These are phyloP conservation scores for Carex kokanica DNA, from an alignment of 176 grass and related monocot genomes.

Conservation along the genomic window DNA sequence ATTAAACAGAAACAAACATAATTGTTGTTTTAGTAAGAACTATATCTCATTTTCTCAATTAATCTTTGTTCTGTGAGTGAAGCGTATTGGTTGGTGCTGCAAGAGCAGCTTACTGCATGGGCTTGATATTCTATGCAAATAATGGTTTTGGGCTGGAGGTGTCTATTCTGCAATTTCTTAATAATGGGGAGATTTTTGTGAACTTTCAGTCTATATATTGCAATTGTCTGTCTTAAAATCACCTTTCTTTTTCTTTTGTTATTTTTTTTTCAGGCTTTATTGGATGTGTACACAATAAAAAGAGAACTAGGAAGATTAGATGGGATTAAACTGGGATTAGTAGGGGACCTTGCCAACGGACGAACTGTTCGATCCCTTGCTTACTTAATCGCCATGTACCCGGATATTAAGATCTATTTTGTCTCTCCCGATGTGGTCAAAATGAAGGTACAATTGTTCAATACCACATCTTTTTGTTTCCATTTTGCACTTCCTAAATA, in stretches of 20 bases:
- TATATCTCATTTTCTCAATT: not conserved
- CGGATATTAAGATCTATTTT: conserved; percentile 81
- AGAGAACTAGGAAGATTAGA: conserved; percentile 83
- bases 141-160: not conserved
- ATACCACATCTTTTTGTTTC: not conserved
- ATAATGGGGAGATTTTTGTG: not conserved
- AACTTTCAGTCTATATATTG: not conserved
- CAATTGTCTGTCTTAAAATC: not conserved
- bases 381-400: conserved; percentile 75
- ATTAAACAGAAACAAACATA: not conserved
- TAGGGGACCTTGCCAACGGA: conserved; percentile 91
- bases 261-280: conserved; percentile 54
- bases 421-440: conserved; percentile 82
- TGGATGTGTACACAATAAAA: conserved; percentile 94
- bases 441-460: conserved; percentile 72
- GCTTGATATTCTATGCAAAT: not conserved
- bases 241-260: conserved; percentile 19
- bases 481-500: not conserved
- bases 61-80: not conserved
- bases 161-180: not conserved
- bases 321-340: conserved; percentile 82
- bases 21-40: not conserved
- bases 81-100: not conserved
- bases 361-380: conserved; percentile 82
- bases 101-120: not conserved